phyloP scores from a whole-genome alignment of 495 filamentous ascomycete genomes.

The Neurospora sp. region DNA sequence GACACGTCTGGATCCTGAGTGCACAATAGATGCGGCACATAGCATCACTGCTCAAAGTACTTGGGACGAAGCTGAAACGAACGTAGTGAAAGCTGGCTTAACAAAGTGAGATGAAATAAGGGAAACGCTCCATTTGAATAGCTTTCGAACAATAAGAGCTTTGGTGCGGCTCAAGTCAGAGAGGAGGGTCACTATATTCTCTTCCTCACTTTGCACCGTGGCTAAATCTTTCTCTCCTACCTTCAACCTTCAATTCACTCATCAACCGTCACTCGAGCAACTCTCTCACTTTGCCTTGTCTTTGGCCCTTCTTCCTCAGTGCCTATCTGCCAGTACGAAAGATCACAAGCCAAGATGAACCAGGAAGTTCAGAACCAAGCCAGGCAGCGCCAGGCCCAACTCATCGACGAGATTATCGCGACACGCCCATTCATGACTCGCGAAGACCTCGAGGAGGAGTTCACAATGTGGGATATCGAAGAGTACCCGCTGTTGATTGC shows the following conservation, averaged over 20 bases:
- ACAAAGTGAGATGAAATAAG: neutral
- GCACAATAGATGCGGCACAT: neutral
- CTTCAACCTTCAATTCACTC: neutral
- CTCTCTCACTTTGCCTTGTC: neutral
- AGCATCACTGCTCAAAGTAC: neutral
- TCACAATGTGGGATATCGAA: neutral
- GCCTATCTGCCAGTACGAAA: neutral
- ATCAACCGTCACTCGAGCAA: neutral
- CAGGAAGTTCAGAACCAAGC: neutral
- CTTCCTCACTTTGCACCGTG: neutral
- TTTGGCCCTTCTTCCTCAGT: neutral
- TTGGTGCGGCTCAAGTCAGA: neutral
- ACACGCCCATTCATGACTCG: neutral
- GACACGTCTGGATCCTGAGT: neutral
- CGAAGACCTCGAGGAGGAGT: neutral
- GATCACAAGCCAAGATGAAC: neutral
- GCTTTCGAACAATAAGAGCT: neutral
- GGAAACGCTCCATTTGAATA: neutral
- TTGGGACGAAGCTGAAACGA: neutral
- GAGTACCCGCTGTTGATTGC: neutral
- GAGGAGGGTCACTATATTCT: neutral
- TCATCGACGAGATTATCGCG: neutral
- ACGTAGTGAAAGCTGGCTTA: neutral
- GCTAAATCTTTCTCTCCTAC: neutral
- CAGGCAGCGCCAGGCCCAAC: neutral